Conservation (phyloP, 495 filamentous ascomycete genomes). For the Hyaloscypha hepaticicola region DNA sequence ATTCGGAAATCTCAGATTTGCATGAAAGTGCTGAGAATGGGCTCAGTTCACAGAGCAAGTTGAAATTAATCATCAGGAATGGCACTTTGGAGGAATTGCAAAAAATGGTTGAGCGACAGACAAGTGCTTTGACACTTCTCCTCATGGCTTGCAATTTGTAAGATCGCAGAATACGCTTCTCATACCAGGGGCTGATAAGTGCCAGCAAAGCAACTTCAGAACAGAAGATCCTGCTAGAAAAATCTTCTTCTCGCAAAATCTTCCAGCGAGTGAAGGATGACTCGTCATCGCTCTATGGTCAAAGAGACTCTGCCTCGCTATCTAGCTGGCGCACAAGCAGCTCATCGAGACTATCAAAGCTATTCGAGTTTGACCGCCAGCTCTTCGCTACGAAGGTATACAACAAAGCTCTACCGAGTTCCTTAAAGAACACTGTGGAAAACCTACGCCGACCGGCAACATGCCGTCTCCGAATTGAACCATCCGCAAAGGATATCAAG, state of each 20-base stretch:
- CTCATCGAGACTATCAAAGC: not conserved
- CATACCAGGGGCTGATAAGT: not conserved
- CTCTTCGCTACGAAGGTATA: not conserved
- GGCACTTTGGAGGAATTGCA: constrained; percentile 27
- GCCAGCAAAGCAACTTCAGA: not conserved
- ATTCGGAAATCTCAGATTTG: constrained; percentile 23
- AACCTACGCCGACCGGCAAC: no score
- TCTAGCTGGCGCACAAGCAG: not conserved
- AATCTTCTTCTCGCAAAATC: not conserved
- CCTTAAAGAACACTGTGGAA: constrained; percentile 3
- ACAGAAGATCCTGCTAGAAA: not conserved
- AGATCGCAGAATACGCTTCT: not conserved
- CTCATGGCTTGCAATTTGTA: constrained; percentile 31
- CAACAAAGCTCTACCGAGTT: not conserved
- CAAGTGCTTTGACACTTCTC: constrained; percentile 27
- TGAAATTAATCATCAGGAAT: constrained; percentile 25
- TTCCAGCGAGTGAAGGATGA: not conserved
- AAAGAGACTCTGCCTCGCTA: not conserved
- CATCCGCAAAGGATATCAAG: no score
- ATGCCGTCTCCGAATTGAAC: no score
- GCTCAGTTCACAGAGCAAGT: constrained; percentile 18
- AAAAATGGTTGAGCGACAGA: constrained; percentile 29
- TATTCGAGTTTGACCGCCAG: not conserved
- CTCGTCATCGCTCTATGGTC: not conserved
- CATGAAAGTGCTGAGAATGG: constrained; percentile 3